A percentile compares a stretch with the other conserved stretches of the same genome.
Conservation (phyloP, 1,139 yeast species). For the Nakaseomyces sp. region DNA sequence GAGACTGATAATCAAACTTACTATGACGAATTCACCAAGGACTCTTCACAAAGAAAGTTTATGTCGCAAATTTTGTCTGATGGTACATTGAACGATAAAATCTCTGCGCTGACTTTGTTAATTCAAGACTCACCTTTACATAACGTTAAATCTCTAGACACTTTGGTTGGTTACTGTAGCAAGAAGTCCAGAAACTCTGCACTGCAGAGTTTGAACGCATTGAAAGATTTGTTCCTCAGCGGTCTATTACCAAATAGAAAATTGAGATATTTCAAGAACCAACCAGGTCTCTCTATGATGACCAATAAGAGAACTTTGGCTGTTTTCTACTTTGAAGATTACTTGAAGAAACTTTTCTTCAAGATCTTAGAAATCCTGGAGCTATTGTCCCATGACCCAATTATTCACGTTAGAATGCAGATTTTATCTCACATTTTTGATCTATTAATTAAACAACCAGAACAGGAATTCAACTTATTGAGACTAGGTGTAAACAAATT, state of each 20-base stretch:
- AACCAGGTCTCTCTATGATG: slow-evolving; percentile 44
- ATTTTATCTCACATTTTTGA: slow-evolving; percentile 72
- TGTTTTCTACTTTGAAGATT: slow-evolving; percentile 80
- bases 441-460: slow-evolving; percentile 77
- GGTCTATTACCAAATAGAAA: slow-evolving; percentile 84
- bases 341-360: slow-evolving; percentile 69
- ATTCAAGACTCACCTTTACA: slow-evolving; percentile 94
- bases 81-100: slow-evolving; percentile 94
- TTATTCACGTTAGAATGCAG: slow-evolving; percentile 76
- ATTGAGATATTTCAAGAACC: slow-evolving; percentile 70
- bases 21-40: slow-evolving; percentile 67
- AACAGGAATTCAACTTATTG: slow-evolving; percentile 87
- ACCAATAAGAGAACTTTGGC: slow-evolving; percentile 52
- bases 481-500: slow-evolving; percentile 86
- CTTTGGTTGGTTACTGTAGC: slow-evolving; percentile 66
- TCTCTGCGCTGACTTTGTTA: slow-evolving; percentile 84
- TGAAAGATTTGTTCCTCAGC: slow-evolving; percentile 72
- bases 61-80: slow-evolving; percentile 79
- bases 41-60: slow-evolving; percentile 80
- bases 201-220: slow-evolving; percentile 78
- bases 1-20: slow-evolving; percentile 66
- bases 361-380: slow-evolving; percentile 55
- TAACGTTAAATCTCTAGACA: slow-evolving; percentile 74
- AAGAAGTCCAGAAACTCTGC: slow-evolving; percentile 94
- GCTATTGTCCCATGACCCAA: slow-evolving; percentile 78